Percentiles rank a stretch among this genome's conserved stretches.
phyloP scores from a whole-genome alignment of 192 early-diverging fungal genomes.

The Backusella liffmaniae region DNA sequence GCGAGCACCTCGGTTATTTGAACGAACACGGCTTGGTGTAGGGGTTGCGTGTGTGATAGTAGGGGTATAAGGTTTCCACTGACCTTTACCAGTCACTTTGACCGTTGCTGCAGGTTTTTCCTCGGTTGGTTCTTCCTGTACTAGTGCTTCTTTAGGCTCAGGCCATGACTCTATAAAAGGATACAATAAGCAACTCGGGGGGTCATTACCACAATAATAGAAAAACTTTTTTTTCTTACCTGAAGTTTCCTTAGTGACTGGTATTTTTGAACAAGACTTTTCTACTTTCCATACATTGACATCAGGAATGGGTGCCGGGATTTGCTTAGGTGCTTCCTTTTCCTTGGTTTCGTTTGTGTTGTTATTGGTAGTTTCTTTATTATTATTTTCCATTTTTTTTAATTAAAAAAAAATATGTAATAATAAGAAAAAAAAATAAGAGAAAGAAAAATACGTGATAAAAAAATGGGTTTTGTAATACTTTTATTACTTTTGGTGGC shows the following conservation, averaged over 20 bases:
- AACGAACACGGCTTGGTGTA: constrained; percentile 32
- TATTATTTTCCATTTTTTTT: background rate
- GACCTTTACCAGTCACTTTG: constrained; percentile 45
- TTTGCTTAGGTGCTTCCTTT: constrained; percentile 4
- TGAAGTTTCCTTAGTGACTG: constrained; percentile 10
- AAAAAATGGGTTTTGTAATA: background rate
- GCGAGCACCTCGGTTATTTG: background rate
- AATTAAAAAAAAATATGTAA: background rate
- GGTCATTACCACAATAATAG: background rate
- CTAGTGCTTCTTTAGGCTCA: constrained; percentile 29
- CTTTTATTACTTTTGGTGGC: background rate
- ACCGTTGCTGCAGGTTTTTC: constrained; percentile 17
- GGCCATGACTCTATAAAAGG: constrained; percentile 27
- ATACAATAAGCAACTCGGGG: background rate
- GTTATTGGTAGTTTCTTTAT: background rate
- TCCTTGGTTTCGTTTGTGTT: background rate
- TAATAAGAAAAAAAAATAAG: background rate
- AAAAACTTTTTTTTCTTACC: constrained; percentile 6
- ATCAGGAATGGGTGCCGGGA: constrained; percentile 37
- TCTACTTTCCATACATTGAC: constrained; percentile 36
- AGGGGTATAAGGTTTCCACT: constrained; percentile 51
- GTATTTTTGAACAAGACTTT: constrained; percentile 11
- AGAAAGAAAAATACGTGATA: background rate
- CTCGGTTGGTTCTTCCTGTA: constrained; percentile 7
- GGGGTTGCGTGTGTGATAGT: constrained; percentile 54